Conservation (phyloP, 345 rosid genomes). For the Populus nigra region DNA sequence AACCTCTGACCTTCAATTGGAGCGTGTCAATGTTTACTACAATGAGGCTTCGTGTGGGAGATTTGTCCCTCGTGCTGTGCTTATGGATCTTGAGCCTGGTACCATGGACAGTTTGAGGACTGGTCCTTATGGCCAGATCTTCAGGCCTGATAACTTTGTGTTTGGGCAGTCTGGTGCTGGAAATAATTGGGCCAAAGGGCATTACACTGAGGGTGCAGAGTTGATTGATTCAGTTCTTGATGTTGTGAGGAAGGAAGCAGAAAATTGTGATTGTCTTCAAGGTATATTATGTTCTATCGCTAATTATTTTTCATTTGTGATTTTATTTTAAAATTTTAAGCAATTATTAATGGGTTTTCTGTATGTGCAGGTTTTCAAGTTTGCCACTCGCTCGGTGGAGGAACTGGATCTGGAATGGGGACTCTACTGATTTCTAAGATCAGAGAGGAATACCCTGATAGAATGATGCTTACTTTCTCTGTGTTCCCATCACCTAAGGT, state of each 20-base stretch:
- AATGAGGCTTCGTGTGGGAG: conserved; percentile 29
- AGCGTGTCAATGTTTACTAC: conserved; percentile 27
- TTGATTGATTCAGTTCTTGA: conserved; percentile 26
- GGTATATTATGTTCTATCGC: neutral
- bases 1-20: conserved; percentile 24
- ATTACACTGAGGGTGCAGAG: conserved; percentile 31
- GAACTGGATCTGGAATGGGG: conserved; percentile 33
- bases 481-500: conserved; percentile 33
- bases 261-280: conserved; percentile 32
- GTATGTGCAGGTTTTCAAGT: conserved; percentile 23
- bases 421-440: conserved; percentile 28
- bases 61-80: conserved; percentile 29
- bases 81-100: conserved; percentile 33
- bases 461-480: conserved; percentile 32
- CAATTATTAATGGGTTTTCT: neutral
- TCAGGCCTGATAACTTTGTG: conserved; percentile 31
- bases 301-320: neutral
- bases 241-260: conserved; percentile 32
- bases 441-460: conserved; percentile 32
- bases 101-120: conserved; percentile 33
- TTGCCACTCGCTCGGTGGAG: conserved; percentile 30
- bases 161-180: conserved; percentile 34
- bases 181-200: conserved; percentile 32
- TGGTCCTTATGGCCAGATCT: conserved; percentile 28
- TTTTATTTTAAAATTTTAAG: neutral